Evolutionary conservation across 257 asterid genomes (phyloP).

Genomic region (Plectranthus barbatus): DNA sequence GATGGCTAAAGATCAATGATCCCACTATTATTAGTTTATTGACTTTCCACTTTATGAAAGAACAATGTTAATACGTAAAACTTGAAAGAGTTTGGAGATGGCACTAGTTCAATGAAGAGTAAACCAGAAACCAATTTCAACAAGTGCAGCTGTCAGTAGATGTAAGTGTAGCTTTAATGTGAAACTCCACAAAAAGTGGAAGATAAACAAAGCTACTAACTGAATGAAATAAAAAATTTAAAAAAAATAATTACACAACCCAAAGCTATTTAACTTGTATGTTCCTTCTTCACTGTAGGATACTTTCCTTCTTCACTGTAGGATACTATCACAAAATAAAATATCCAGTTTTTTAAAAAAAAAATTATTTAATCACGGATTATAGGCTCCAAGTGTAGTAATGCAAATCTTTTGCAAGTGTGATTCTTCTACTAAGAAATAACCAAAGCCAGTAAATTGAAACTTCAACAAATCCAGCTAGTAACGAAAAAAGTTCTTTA

Average conservation of each 20-base stretch:
- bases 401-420: background rate
- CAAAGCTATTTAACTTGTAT: background rate
- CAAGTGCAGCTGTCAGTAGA: no score
- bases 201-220: background rate
- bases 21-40: background rate
- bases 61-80: background rate
- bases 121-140: background rate
- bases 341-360: background rate
- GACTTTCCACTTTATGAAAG: background rate
- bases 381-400: background rate
- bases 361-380: background rate
- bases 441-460: background rate
- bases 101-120: background rate
- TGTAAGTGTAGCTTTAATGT: background rate
- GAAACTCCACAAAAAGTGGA: background rate
- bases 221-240: background rate
- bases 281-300: background rate
- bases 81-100: background rate
- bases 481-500: background rate
- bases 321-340: background rate
- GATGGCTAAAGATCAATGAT: background rate
- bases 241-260: background rate
- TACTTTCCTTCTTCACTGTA: background rate
- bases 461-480: background rate
- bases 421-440: background rate